Evolutionary conservation across 768 basidiomycete species (phyloP).

Genomic region (Paxillus rubicundulus): DNA sequence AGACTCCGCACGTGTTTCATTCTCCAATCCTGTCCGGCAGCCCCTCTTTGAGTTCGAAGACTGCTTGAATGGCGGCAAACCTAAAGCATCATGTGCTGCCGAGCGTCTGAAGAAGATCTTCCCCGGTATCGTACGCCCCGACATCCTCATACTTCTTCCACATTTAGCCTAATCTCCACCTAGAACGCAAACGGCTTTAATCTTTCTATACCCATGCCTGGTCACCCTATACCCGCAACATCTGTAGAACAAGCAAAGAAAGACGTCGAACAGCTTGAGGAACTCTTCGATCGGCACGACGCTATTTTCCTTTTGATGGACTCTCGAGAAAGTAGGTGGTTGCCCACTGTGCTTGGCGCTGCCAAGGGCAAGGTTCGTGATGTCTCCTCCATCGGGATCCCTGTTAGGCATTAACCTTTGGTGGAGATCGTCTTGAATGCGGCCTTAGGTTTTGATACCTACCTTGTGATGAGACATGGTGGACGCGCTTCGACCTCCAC

Average conservation of each 20-base stretch:
- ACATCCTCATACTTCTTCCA: background rate
- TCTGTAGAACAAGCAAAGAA: slow-evolving; percentile 54
- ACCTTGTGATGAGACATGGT: slow-evolving; percentile 96
- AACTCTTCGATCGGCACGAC: slow-evolving; percentile 82
- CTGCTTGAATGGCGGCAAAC: slow-evolving; percentile 87
- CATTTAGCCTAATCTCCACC: background rate
- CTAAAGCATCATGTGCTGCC: slow-evolving; percentile 91
- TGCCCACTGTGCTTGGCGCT: slow-evolving; percentile 86
- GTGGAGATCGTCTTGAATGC: slow-evolving; percentile 86
- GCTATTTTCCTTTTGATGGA: slow-evolving; percentile 95
- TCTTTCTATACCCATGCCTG: slow-evolving; percentile 94
- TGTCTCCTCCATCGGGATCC: background rate
- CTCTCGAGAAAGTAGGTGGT: slow-evolving; percentile 95
- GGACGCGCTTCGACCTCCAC: slow-evolving; percentile 43
- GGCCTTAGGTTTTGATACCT: slow-evolving; percentile 93
- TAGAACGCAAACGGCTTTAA: slow-evolving; percentile 81
- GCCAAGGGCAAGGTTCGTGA: slow-evolving; percentile 74
- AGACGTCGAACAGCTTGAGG: slow-evolving; percentile 73
- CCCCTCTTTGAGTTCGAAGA: slow-evolving; percentile 96
- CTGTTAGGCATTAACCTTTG: background rate
- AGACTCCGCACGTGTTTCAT: slow-evolving; percentile 88
- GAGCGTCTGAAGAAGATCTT: slow-evolving; percentile 82
- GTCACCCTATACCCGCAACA: slow-evolving; percentile 78
- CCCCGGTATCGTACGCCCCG: slow-evolving; percentile 78
- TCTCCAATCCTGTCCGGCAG: slow-evolving; percentile 97